Conservation (phyloP, 2,329 filamentous ascomycete genomes). For the Trichophyton rubrum region DNA sequence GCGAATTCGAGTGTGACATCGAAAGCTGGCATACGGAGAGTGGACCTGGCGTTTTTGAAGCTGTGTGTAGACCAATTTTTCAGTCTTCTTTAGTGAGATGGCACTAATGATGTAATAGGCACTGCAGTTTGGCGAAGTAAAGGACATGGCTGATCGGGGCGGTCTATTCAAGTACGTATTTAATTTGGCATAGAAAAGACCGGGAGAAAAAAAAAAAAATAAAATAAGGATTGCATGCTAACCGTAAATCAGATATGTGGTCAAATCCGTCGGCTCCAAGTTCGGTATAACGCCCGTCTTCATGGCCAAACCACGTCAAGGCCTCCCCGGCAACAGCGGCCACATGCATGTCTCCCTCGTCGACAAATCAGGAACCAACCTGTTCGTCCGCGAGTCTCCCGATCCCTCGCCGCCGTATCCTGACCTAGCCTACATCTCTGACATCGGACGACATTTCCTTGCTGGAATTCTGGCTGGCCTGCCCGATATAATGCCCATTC, state of each 20-base stretch:
- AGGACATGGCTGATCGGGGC: constrained; percentile 81
- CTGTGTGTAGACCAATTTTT: constrained; percentile 38
- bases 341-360: constrained; percentile 91
- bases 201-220: constrained; percentile 2
- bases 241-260: constrained; percentile 49
- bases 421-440: constrained; percentile 69
- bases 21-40: constrained; percentile 96
- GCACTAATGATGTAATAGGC: constrained; percentile 35
- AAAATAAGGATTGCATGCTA: not conserved
- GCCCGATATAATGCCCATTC: constrained; percentile 86
- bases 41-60: constrained; percentile 89
- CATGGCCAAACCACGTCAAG: constrained; percentile 93
- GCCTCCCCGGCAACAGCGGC: constrained; percentile 84
- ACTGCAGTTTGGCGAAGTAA: constrained; percentile 77
- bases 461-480: constrained; percentile 80
- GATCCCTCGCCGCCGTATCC: constrained; percentile 61
- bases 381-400: constrained; percentile 60
- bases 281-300: constrained; percentile 93
- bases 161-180: constrained; percentile 68
- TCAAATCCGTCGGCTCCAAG: constrained; percentile 76
- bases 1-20: constrained; percentile 64
- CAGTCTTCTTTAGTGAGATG: not conserved
- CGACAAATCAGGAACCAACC: constrained; percentile 66
- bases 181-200: not conserved
- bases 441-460: constrained; percentile 83